Base-by-base conservation (phyloP, 352 stramenopile genomes). In the Globisporangium solare region DNA sequence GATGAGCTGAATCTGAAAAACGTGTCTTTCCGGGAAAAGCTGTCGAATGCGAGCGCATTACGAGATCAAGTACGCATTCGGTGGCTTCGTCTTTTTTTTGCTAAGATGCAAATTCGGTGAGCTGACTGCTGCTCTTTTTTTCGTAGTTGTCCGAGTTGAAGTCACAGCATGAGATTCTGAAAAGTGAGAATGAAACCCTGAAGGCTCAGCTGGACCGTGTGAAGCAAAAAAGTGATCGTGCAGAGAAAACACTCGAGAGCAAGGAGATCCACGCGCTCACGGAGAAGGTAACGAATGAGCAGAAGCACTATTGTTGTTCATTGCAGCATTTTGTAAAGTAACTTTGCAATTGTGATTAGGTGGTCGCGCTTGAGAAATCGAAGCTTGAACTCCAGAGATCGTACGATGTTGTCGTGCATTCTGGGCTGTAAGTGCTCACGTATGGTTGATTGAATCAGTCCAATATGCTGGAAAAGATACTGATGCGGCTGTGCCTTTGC, bases 1-100 rank as follows among this genome's bases (percentile, higher is more conserved):
- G 81, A 95, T 41, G 83, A 87, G n/a, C 42, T 89, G 10, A 77
- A 77, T 24, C 51, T 91, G 18, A 95, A 95, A 53, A 95, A 90
- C 52, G 73, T 86, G 27, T 72, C 75, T 12, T 49, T 95, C 35
- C 71, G 81, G 66, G 75, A 91, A 47, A 88, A 86, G 45, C 55
- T 95, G 11, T 64, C 76, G 3, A 85, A 76, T 12, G 73, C 68
- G 45, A 81, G 78, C 12, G 67, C 51, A 5, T 80, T 79, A 54
- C 76, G 82, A 60, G 83, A 95, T 60, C 79, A 93, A 79, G 84
- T 94, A 39, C 11, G 60, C 63, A 35, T 2, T 8, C 4, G n/a
- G n/a, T n/a, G n/a, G n/a, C 32, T 21, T 41, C 4, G 18, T 41
- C 10, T 31, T 22, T 2, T 50, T 27, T 27, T 71, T 24, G 57